phyloP scores from a whole-genome alignment of 495 filamentous ascomycete species.

The Hypoxylon lenormandii region DNA sequence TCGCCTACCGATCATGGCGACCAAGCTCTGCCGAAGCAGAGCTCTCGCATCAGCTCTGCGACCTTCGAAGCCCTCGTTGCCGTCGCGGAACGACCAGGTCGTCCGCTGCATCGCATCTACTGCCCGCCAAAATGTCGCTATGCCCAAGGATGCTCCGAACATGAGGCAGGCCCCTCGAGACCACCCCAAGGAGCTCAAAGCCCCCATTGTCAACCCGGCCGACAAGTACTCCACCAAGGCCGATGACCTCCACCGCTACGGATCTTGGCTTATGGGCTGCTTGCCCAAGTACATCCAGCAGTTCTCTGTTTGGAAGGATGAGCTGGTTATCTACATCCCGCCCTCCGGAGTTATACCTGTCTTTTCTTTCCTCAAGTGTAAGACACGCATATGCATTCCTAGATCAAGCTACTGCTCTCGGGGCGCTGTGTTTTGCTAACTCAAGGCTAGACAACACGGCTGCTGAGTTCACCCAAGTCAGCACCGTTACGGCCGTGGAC shows the following conservation, averaged over 20 bases:
- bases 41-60: constrained; percentile 70
- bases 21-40: constrained; percentile 73
- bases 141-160: constrained; percentile 73
- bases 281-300: constrained; percentile 98
- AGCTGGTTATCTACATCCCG: constrained; percentile 91
- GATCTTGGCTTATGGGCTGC: constrained; percentile 94
- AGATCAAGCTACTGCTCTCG: neutral
- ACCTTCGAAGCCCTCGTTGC: constrained; percentile 60
- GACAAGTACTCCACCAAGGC: constrained; percentile 90
- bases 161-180: constrained; percentile 72
- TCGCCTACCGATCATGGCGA: constrained; percentile 69
- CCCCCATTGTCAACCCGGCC: constrained; percentile 86
- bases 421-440: constrained; percentile 15
- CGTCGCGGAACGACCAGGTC: constrained; percentile 41
- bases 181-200: constrained; percentile 69
- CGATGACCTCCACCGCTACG: constrained; percentile 88
- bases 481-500: constrained; percentile 92
- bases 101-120: constrained; percentile 69
- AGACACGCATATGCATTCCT: constrained; percentile 33
- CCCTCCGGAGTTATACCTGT: constrained; percentile 88
- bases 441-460: constrained; percentile 78
- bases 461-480: constrained; percentile 93
- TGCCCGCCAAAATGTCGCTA: constrained; percentile 63
- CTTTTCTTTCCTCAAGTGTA: constrained; percentile 91
- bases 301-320: constrained; percentile 99